Base-by-base conservation (phyloP, 73 alveolate species). In the Uronychia binucleata region DNA sequence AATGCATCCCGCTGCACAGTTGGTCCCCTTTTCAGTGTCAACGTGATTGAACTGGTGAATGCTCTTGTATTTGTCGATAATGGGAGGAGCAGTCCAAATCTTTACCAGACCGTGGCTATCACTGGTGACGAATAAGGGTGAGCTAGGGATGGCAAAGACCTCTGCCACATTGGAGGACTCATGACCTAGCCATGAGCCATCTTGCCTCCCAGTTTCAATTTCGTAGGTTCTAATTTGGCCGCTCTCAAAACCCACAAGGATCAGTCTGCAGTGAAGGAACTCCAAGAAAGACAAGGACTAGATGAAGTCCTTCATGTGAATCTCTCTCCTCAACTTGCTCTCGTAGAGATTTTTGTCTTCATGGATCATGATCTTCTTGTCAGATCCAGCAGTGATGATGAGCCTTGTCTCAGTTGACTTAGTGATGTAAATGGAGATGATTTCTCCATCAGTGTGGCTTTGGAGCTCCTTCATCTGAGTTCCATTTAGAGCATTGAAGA, bases 401-500 rank as follows among this genome's bases (percentile, higher is more conserved):
- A 90, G 82, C 1, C 82, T 25, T 74, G 35, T 79, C 30, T 77
- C 92, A 59, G 82, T 86, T 33, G 88, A 58, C 26, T 27, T 46
- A 1, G 82, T 82, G 26, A 67, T 78, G 57, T 32, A 58, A n/a
- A 79, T 29, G 30, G 57, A 33, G 1, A 86, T 34, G 30, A 86
- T 86, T 74, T 90, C 96, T 1, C 91, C 87, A 30, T 81, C 85
- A 30, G 29, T 25, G 34, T 90, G 96, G 0, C 77, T 78, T 5
- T 78, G 0, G 28, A 94, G 77, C 58, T 82, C 81, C 87, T 94
- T 94, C 90, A 94, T 94, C 57, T 90, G 74, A 75, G 95, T 95
- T 59, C 98, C 98, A 76, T 91, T 93, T 1, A 89, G 59, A 32
- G 86, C 84, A 76, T 89, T 90, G 35, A 84, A 94, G n/a, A 94